A percentile compares a stretch with the other conserved stretches of the same genome.
phyloP scores from a whole-genome alignment of 2,329 filamentous ascomycete genomes.

The Talaromyces marneffei region DNA sequence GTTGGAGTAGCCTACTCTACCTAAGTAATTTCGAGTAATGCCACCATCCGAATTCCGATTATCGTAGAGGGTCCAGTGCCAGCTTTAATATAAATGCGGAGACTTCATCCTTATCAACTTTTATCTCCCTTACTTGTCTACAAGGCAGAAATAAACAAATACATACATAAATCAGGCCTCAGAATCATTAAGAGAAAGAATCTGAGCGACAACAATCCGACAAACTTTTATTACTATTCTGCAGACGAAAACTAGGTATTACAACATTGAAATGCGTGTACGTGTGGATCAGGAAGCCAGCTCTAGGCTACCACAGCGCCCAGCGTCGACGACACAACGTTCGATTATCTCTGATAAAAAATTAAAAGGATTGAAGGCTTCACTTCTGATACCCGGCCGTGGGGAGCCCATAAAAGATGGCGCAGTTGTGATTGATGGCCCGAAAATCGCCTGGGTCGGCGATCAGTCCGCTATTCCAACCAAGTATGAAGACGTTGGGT shows the following conservation, averaged over 20 bases:
- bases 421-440: slow-evolving; percentile 36
- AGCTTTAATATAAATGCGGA: background rate
- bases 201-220: background rate
- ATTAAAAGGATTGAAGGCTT: slow-evolving; percentile 7
- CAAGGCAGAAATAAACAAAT: background rate
- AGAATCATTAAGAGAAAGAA: too few species aligned
- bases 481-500: slow-evolving; percentile 26
- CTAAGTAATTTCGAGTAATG: background rate
- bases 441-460: slow-evolving; percentile 40
- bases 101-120: background rate
- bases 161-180: too few species aligned
- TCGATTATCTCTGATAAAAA: background rate
- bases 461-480: slow-evolving; percentile 24
- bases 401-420: slow-evolving; percentile 39
- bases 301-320: slow-evolving; percentile 1
- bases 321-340: background rate
- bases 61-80: background rate
- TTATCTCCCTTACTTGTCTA: background rate
- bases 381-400: slow-evolving; percentile 45
- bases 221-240: background rate
- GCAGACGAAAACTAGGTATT: background rate
- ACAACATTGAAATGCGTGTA: slow-evolving; percentile 1
- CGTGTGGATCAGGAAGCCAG: background rate
- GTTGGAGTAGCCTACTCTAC: background rate
- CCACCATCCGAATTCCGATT: slow-evolving; percentile 7